Percentiles rank a stretch among this genome's conserved stretches.
Evolutionary conservation across 495 filamentous ascomycete genomes (phyloP).

Genomic region (Halenospora varia): DNA sequence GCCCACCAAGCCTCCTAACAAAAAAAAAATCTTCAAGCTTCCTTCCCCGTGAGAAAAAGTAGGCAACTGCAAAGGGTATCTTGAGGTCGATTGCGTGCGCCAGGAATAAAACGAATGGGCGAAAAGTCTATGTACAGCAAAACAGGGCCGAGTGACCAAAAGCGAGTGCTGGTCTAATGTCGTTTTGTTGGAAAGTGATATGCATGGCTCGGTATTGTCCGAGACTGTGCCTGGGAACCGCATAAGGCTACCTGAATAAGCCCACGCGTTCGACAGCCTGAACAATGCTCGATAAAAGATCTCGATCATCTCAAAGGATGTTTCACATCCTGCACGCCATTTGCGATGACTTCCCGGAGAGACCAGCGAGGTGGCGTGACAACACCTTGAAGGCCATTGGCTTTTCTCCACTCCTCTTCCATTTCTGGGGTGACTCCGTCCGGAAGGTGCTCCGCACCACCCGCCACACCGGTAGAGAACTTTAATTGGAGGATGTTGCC

Average conservation of each 20-base stretch:
- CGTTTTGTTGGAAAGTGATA: too few species aligned
- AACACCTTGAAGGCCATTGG: conserved; percentile 44
- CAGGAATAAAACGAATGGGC: neutral
- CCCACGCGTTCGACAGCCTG: conserved; percentile 13
- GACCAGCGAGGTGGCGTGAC: conserved; percentile 74
- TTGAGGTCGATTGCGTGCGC: neutral
- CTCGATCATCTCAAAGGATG: conserved; percentile 52
- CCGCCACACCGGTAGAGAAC: conserved; percentile 90
- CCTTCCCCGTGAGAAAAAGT: neutral
- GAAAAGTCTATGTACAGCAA: neutral
- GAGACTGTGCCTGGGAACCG: too few species aligned
- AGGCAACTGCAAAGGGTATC: conserved; percentile 1
- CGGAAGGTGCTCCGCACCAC: conserved; percentile 70
- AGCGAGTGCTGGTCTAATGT: too few species aligned
- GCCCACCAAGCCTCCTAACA: neutral
- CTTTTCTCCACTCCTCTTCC: conserved; percentile 66
- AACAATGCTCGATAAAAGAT: conserved; percentile 3
- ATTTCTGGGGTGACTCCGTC: conserved; percentile 65
- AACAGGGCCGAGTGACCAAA: too few species aligned
- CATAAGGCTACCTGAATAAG: too few species aligned
- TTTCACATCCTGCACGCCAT: conserved; percentile 78
- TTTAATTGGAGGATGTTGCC: conserved; percentile 91
- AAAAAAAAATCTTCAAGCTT: neutral
- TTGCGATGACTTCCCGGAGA: conserved; percentile 72
- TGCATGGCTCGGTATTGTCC: too few species aligned